Percentiles rank a stretch among this genome's conserved stretches.
These are phyloP conservation scores for Zangia roseola DNA, from an alignment of 768 basidiomycete genomes.

Conservation along the genomic window DNA sequence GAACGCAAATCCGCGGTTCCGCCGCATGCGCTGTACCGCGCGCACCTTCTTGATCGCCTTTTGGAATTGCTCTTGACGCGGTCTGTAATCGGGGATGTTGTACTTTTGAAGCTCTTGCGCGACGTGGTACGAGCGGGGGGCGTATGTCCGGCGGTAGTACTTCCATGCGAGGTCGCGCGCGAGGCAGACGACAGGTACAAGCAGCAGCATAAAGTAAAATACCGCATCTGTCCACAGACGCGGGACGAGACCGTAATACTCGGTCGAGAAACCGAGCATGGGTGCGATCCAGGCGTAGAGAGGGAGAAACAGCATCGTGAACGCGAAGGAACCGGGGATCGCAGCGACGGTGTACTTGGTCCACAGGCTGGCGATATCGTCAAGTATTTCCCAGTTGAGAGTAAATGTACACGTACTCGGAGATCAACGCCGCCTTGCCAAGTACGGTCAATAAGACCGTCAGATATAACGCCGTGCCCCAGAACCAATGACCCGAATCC, in stretches of 20 bases:
- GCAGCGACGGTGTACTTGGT: constrained; percentile 98
- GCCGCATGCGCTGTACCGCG: constrained; percentile 96
- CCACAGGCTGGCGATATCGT: constrained; percentile 70
- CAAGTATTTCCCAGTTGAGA: not conserved
- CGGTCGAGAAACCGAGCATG: constrained; percentile 80
- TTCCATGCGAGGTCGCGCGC: constrained; percentile 94
- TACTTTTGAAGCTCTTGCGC: constrained; percentile 99
- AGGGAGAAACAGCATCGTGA: constrained; percentile 95
- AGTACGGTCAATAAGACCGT: constrained; percentile 92
- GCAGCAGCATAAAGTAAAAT: constrained; percentile 86
- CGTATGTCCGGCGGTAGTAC: constrained; percentile 92
- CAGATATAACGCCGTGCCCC: constrained; percentile 96
- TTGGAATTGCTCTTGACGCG: constrained; percentile 98
- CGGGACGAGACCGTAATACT: constrained; percentile 88
- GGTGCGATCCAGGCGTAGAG: constrained; percentile 89
- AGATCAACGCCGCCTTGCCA: constrained; percentile 95
- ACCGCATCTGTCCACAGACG: constrained; percentile 84
- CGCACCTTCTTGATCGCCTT: constrained; percentile 99
- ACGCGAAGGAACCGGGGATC: constrained; percentile 94
- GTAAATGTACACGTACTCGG: constrained; percentile 68
- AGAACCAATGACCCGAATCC: constrained; percentile 96
- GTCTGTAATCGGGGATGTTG: constrained; percentile 95
- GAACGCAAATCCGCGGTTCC: constrained; percentile 97
- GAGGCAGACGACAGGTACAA: constrained; percentile 84
- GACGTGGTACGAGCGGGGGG: constrained; percentile 93